Evolutionary conservation across 345 rosid species (phyloP), one percentile per base, ranked within the genome.

Genomic region (Gossypium arboreum): DNA sequence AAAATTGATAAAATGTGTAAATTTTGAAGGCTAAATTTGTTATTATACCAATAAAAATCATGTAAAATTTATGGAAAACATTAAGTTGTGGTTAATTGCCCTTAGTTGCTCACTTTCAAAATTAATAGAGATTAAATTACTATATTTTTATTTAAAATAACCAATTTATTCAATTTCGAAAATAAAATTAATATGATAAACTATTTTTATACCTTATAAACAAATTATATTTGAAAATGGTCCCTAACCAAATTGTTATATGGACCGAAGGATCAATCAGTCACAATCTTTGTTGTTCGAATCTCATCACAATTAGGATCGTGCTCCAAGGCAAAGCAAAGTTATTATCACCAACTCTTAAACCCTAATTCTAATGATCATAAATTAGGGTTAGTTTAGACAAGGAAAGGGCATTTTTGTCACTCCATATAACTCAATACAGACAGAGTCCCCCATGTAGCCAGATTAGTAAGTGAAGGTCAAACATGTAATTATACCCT

Each of bases 81-180:
- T 34, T 5, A 34, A 34, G 7, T 34, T 34, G 0, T 34, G 6
- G 7, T 34, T 1, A 34, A 5, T 34, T 34, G 0, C 7, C 7
- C 1, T 0, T 1, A 34, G 0, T 4, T 34, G 1, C 1, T 34
- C 7, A 34, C 7, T 34, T 34, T 34, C 0, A 0, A 5, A 4
- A 34, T 34, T 34, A 34, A 34, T 34, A 34, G 1, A 5, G 7
- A 34, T 34, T 5, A 34, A 34, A 34, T 1, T 34, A 5, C 41
- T 34, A 7, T 34, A 34, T 4, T 4, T 34, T 24, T 34, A 20
- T 4, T 34, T 0, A 34, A 7, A 34, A 34, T 34, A 34, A 4
- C 1, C 7, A 34, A 34, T 34, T 34, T 34, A 0, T 1, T 34
- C 1, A 34, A 34, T 34, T 34, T 34, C 0, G 1, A 34, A 34